Base-by-base conservation (phyloP, 768 basidiomycete species). In the Boletus rex-veris region DNA sequence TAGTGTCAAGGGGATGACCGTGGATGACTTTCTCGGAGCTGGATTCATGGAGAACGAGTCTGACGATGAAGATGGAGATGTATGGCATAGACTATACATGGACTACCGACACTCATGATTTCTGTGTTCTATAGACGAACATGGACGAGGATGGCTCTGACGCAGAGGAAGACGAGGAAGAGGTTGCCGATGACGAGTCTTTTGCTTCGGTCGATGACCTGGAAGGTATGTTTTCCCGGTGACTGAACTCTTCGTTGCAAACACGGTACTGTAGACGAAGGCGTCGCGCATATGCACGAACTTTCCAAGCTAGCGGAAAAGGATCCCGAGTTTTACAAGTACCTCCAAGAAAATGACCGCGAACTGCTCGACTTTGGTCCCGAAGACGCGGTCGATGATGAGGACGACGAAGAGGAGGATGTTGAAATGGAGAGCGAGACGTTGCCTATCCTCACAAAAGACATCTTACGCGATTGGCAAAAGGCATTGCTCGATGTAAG, bases 311-410 rank as follows among this genome's bases (percentile, higher is more conserved):
- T 99, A 35, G 91, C 91, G 2, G 89, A 96, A 71, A 93, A 92
- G 68, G 96, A 99, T 70, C 96, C 96, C n/a, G 96, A 97, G 66
- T 99, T 98, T 74, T 99, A 84, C 86, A 92, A 95, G 73, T 99
- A 95, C 68, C 78, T 99, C 3, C 88, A 95, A 74, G 92, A 98
- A 72, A 94, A 99, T 65, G 97, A 99, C 71, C 76, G 78, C 54
- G 94, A 93, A 51, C 75, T 98, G n/a, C 77, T 99, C 3, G 80
- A 91, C 5, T 98, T 98, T 65, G 75, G 83, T 38, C 73, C 79
- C 1, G 62, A 76, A 49, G 71, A 64, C 21, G 77, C 72, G 6
- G 77, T 72, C 2, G 81, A 77, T 3, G 83, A 80, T 12, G 79
- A 79, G 3, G 73, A 58, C 3, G 83, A 78, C 7, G 75, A 66